Conservation (phyloP, 345 rosid genomes). For the Camelina laxa region DNA sequence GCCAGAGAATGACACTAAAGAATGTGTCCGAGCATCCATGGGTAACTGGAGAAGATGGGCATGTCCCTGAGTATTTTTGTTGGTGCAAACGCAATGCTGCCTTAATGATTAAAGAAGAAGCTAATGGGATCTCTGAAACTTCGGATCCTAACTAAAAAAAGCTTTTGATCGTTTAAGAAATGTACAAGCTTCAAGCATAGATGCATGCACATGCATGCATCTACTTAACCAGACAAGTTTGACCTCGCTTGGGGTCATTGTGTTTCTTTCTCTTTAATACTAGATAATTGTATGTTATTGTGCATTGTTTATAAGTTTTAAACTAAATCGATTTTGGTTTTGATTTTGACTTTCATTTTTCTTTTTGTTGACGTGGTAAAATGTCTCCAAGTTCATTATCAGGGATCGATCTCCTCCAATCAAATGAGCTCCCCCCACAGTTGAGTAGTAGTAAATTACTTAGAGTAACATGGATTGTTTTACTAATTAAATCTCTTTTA, state of each 20-base stretch:
- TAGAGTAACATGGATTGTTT: no score
- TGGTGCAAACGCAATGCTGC: conserved; percentile 78
- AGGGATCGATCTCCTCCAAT: background rate
- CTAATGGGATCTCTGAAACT: conserved; percentile 38
- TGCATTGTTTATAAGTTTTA: conserved; percentile 5
- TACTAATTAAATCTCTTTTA: no score
- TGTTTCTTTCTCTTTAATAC: background rate
- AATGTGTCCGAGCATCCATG: conserved; percentile 74
- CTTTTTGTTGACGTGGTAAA: background rate
- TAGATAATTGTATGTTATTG: conserved; percentile 6
- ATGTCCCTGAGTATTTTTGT: conserved; percentile 63
- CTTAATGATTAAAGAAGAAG: conserved; percentile 36
- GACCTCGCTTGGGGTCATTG: background rate
- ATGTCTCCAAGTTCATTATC: background rate
- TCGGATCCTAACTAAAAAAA: conserved; percentile 24
- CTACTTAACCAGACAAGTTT: conserved; percentile 26
- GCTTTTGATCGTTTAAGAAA: conserved; percentile 24
- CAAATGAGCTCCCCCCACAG: background rate
- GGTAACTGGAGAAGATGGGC: conserved; percentile 78
- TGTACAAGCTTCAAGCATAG: conserved; percentile 25
- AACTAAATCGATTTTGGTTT: background rate
- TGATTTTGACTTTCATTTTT: background rate
- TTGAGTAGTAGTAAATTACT: background rate
- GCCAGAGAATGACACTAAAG: conserved; percentile 69
- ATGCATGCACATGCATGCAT: background rate